Evolutionary conservation across 257 asterid species (phyloP).

Genomic region (Solanum arcanum): DNA sequence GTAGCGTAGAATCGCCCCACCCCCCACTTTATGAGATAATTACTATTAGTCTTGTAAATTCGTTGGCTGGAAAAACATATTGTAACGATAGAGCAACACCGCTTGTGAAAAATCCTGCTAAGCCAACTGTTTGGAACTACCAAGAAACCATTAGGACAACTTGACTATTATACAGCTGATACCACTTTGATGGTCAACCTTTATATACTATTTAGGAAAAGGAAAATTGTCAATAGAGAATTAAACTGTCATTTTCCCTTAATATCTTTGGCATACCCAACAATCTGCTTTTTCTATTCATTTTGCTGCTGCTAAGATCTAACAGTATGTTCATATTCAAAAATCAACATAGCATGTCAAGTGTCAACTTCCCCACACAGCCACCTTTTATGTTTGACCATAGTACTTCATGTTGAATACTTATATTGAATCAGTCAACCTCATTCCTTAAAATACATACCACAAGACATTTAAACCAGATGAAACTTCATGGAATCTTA

Average conservation of each 20-base stretch:
- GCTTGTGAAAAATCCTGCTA: not conserved
- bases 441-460: not conserved
- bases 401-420: not conserved
- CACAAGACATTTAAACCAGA: not conserved
- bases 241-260: not conserved
- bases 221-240: not conserved
- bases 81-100: not conserved
- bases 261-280: not conserved
- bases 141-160: not conserved
- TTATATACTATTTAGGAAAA: not conserved
- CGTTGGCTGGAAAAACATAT: no score
- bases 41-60: not conserved
- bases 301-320: not conserved
- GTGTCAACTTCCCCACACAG: not conserved
- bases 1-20: not conserved
- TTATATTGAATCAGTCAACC: not conserved
- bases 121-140: not conserved
- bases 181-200: not conserved
- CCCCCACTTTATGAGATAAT: not conserved
- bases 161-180: not conserved
- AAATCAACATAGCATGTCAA: not conserved
- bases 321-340: not conserved
- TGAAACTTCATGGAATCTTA: not conserved
- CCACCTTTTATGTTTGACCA: not conserved
- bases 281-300: not conserved